Evolutionary conservation across 495 filamentous ascomycete species (phyloP), one percentile per base, ranked within the genome.

Genomic region (Aspergillus avenaceus): DNA sequence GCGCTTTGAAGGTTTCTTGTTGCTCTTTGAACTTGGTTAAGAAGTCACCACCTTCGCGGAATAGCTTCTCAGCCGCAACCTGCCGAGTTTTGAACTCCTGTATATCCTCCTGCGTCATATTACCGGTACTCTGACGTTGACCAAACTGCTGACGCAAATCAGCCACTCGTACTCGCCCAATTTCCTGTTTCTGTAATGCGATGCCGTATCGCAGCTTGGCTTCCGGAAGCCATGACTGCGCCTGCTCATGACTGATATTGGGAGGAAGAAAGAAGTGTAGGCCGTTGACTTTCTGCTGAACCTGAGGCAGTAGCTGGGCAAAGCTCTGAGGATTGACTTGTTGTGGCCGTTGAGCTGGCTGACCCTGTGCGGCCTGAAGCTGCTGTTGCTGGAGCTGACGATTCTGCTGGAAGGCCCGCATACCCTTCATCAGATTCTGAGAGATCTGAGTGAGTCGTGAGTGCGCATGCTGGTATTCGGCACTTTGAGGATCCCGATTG

Each of bases 371-470:
- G n/a, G 62, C 54, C 28, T 64, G 61, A 23, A 52, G 47, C 14
- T 63, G 59, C 41, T 72, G 67, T 27, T 64, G 67, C 41, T 63
- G 65, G 22, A 74, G 64, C 38, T 76, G 71, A 34, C 70, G 71
- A 46, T 59, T 72, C 44, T 73, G 69, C 48, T 73, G 67, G 45
- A 65, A 74, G 19, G 64, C 55, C 11, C 77, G 73, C 51, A 87
- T 70, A 51, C 84, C 84, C 9, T 70, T 73, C 58, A 75, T 70
- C 32, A 91, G 66, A 58, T 78, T 85, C 46, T 78, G 74, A 0
- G 86, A 80, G 43, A 91, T 80, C 13, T 86, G 76, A 3, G 72
- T 62, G 6, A 92, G 74, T 60, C 84, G 87, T 11, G 68, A 65
- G 59, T 85, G 83, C 0, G 88, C 88, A 1, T 68, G 62, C 45